phyloP scores from a whole-genome alignment of 345 rosid genomes.

The Geranium brycei region DNA sequence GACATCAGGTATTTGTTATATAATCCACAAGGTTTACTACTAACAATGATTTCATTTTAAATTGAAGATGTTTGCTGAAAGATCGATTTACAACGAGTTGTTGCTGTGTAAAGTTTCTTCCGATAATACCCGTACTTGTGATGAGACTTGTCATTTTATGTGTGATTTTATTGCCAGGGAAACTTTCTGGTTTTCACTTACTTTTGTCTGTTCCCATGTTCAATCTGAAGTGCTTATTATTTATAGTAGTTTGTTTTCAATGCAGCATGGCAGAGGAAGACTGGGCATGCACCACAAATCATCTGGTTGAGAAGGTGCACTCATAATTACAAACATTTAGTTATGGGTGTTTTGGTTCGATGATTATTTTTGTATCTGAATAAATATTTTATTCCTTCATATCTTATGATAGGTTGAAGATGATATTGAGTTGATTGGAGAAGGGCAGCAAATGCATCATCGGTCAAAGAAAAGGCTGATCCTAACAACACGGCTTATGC shows the following conservation, averaged over 20 bases:
- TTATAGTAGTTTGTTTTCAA: slow-evolving; percentile 8
- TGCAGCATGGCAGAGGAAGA: slow-evolving; percentile 55
- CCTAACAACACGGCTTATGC: slow-evolving; percentile 70
- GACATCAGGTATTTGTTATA: slow-evolving; percentile 44
- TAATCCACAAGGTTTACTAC: neutral
- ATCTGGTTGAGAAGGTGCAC: slow-evolving; percentile 61
- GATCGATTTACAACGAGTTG: neutral
- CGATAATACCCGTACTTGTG: neutral
- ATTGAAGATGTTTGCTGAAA: neutral
- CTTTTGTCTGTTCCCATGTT: neutral
- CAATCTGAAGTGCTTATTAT: neutral
- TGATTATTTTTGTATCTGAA: neutral
- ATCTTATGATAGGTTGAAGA: slow-evolving; percentile 46
- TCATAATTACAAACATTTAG: slow-evolving; percentile 7
- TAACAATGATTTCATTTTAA: too few relatives aligned
- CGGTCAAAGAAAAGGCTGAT: slow-evolving; percentile 70
- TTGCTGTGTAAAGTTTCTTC: neutral
- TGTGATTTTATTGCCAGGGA: too few relatives aligned
- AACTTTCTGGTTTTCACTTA: neutral
- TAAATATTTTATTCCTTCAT: slow-evolving; percentile 7
- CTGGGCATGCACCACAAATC: slow-evolving; percentile 54
- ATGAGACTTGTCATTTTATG: neutral
- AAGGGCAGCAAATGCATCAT: slow-evolving; percentile 26
- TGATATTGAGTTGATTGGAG: slow-evolving; percentile 38
- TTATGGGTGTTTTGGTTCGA: neutral